Conservation (phyloP, 257 asterid species). For the Salvia splendens region DNA sequence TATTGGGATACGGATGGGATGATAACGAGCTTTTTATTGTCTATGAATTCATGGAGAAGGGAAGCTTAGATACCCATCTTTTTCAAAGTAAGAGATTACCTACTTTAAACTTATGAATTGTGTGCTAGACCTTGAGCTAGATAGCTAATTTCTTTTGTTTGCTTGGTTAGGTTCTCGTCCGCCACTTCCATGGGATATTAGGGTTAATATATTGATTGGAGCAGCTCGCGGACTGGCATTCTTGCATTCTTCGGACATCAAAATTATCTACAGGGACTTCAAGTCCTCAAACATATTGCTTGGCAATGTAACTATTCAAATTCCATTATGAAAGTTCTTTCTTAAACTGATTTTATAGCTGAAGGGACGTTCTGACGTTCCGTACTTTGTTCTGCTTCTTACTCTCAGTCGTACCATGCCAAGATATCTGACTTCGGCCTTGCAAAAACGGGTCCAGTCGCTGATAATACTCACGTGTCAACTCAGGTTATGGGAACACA, state of each 20-base stretch:
- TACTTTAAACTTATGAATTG: not conserved
- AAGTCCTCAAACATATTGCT: conserved; percentile 50
- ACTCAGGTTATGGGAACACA: conserved; percentile 40
- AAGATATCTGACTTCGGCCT: conserved; percentile 47
- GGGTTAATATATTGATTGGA: conserved; percentile 47
- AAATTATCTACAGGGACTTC: conserved; percentile 44
- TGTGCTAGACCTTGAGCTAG: not conserved
- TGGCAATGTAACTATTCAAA: conserved; percentile 43
- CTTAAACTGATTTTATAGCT: too few relatives aligned
- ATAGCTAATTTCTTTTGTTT: conserved; percentile 15
- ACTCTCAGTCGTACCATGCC: conserved; percentile 37
- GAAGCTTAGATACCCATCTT: conserved; percentile 44
- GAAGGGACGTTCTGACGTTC: too few relatives aligned
- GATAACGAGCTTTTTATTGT: conserved; percentile 37
- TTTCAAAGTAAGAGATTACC: conserved; percentile 35
- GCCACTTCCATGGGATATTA: conserved; percentile 43
- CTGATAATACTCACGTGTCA: conserved; percentile 29
- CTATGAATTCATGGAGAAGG: conserved; percentile 41
- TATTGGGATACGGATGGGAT: conserved; percentile 46
- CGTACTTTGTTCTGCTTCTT: not conserved
- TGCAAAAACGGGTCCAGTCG: conserved; percentile 37
- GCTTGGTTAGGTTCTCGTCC: conserved; percentile 27
- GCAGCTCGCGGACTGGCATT: conserved; percentile 48
- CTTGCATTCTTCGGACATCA: conserved; percentile 35
- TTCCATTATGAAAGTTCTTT: not conserved